Evolutionary conservation across 352 stramenopile genomes (phyloP).

Genomic region (Phytopythium montanum): DNA sequence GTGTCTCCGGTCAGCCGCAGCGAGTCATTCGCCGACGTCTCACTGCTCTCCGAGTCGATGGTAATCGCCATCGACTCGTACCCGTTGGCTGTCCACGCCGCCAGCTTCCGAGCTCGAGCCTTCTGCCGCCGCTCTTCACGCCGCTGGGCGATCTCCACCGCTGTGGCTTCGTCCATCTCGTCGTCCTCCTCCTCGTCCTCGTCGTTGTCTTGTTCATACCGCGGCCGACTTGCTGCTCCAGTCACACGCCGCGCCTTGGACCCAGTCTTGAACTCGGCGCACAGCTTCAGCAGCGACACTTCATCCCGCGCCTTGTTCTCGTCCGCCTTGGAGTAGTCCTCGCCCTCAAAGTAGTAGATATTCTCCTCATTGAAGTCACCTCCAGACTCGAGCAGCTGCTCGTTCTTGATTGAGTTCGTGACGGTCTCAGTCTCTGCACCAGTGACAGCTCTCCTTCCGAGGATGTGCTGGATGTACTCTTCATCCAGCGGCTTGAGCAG

Average conservation of each 20-base stretch:
- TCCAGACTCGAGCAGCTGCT: constrained; percentile 46
- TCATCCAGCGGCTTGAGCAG: constrained; percentile 50
- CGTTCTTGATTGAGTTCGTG: constrained; percentile 24
- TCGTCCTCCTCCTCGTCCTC: constrained; percentile 33
- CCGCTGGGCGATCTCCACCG: constrained; percentile 34
- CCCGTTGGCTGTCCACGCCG: constrained; percentile 53
- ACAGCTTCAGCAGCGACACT: constrained; percentile 35
- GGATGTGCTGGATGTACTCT: constrained; percentile 51
- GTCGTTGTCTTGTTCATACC: constrained; percentile 33
- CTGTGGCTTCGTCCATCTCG: constrained; percentile 23
- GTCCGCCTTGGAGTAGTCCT: constrained; percentile 55
- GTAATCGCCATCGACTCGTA: constrained; percentile 51
- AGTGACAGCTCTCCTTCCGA: constrained; percentile 16
- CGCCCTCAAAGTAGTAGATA: constrained; percentile 84
- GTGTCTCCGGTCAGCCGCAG: constrained; percentile 5
- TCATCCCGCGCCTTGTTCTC: constrained; percentile 35
- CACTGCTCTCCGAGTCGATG: constrained; percentile 4
- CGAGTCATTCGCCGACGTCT: background rate
- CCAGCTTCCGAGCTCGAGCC: constrained; percentile 42
- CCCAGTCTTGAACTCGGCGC: constrained; percentile 13
- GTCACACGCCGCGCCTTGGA: constrained; percentile 23
- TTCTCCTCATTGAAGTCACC: constrained; percentile 69
- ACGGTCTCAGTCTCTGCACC: constrained; percentile 3
- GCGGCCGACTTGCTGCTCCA: constrained; percentile 20
- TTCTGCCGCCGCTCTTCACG: constrained; percentile 39